These are phyloP conservation scores for Fraxinus dipetala DNA, from an alignment of 305 asterid genomes.

Conservation along the genomic window DNA sequence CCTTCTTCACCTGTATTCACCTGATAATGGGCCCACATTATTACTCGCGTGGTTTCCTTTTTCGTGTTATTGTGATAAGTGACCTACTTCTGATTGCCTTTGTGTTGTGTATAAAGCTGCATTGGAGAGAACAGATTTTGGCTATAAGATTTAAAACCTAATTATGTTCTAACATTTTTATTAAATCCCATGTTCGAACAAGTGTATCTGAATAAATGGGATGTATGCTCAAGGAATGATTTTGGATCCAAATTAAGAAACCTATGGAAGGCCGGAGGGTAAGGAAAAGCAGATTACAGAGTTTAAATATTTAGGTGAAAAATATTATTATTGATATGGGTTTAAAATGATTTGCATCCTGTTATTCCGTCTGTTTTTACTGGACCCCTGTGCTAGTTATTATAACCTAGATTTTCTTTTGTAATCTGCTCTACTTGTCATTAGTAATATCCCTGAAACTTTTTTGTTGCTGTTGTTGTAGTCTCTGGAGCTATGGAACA, in stretches of 20 bases:
- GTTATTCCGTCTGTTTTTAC: not conserved
- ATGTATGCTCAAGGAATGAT: not conserved
- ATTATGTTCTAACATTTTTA: not conserved
- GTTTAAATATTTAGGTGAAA: not conserved
- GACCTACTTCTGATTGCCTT: not conserved
- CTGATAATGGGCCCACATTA: not conserved
- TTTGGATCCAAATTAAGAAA: not conserved
- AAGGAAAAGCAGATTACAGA: not conserved
- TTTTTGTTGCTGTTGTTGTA: conserved; percentile 38
- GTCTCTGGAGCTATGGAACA: conserved; percentile 91
- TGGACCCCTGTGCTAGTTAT: not conserved
- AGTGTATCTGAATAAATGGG: not conserved
- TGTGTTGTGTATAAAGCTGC: not conserved
- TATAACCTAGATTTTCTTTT: not conserved
- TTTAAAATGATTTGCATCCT: not conserved
- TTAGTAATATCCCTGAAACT: not conserved
- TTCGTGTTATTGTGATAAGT: not conserved
- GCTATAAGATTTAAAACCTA: not conserved
- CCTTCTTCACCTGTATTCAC: not conserved
- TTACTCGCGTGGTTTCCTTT: not conserved
- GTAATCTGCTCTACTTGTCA: not conserved
- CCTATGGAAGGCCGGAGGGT: not conserved
- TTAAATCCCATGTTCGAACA: not conserved
- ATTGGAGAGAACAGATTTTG: not conserved
- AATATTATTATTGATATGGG: not conserved